Evolutionary conservation across 192 early-diverging fungal genomes (phyloP), one percentile per base, ranked within the genome.

Genomic region (Entomortierella parvispora): DNA sequence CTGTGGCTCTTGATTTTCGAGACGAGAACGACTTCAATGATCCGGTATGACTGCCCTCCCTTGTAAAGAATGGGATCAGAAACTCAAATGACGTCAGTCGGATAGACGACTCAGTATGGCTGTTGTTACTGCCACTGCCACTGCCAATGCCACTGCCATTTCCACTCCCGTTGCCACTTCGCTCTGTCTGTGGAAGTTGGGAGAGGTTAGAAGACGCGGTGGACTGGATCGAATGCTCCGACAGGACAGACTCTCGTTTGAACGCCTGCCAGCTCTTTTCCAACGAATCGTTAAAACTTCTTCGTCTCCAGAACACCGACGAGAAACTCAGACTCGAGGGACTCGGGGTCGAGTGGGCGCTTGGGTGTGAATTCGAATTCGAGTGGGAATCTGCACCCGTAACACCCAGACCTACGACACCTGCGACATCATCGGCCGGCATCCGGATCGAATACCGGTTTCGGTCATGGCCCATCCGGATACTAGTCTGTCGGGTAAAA

Each of bases 361-460:
- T 25, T 2, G 15, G 14, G 26, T 31, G 28, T 14, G 28, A 25
- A 18, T 53, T 53, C 10, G 28, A 31, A 5, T 25, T 31, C 4
- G 29, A 53, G 28, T 26, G 4, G 10, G 55, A 33, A n/a, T 40
- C 40, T 18, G 18, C 22, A 12, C 37, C 22, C 3, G 29, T 33
- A 22, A 57, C n/a, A n/a, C n/a, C n/a, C n/a, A n/a, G n/a, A n/a
- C n/a, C n/a, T n/a, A n/a, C n/a, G n/a, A n/a, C n/a, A n/a, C n/a
- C n/a, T n/a, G 51, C 22, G 0, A 68, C 17, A 2, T 63, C 60
- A 23, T 68, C 74, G 10, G 65, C 43, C 0, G 74, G 74, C 74
- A 77, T 77, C 43, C 51, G 55, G 53, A 77, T 42, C 14, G 74
- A 77, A 28, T 77, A 77, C 22, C 74, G 34, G 22, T 77, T 68